phyloP scores from a whole-genome alignment of 2,329 filamentous ascomycete species.

The Biscogniauxia sp. region DNA sequence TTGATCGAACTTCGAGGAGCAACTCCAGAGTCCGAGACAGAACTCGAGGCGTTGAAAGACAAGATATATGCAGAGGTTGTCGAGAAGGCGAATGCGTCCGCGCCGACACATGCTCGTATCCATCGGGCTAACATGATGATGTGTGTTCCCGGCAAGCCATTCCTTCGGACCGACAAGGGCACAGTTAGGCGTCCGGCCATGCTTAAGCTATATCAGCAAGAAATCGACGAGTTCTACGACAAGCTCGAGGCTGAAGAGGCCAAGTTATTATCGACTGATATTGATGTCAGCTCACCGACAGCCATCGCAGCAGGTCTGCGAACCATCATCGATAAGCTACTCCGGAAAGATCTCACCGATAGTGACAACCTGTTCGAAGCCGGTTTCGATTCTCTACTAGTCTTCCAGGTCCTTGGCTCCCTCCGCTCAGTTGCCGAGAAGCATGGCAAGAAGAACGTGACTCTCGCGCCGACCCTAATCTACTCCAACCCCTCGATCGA shows the following conservation, averaged over 20 bases:
- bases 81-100: constrained; percentile 21
- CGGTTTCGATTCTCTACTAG: constrained; percentile 38
- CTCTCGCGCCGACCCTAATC: constrained; percentile 36
- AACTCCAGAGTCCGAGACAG: constrained; percentile 11
- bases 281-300: constrained; percentile 16
- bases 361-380: constrained; percentile 25
- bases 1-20: constrained; percentile 17
- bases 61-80: constrained; percentile 22
- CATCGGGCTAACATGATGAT: constrained; percentile 24
- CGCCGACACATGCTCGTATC: constrained; percentile 21
- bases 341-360: constrained; percentile 19
- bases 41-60: constrained; percentile 17
- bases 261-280: constrained; percentile 18
- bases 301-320: constrained; percentile 17
- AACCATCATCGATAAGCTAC: constrained; percentile 15
- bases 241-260: constrained; percentile 21
- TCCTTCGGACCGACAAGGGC: constrained; percentile 28
- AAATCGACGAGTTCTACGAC: constrained; percentile 27
- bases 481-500: constrained; percentile 36
- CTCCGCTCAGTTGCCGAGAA: constrained; percentile 33
- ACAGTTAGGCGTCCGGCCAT: constrained; percentile 26
- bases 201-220: constrained; percentile 21
- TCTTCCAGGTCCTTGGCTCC: constrained; percentile 35
- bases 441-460: constrained; percentile 20
- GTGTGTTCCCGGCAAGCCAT: constrained; percentile 24